Evolutionary conservation across 2,329 filamentous ascomycete genomes (phyloP).

Genomic region (Calonectria pseudoreteaudii): DNA sequence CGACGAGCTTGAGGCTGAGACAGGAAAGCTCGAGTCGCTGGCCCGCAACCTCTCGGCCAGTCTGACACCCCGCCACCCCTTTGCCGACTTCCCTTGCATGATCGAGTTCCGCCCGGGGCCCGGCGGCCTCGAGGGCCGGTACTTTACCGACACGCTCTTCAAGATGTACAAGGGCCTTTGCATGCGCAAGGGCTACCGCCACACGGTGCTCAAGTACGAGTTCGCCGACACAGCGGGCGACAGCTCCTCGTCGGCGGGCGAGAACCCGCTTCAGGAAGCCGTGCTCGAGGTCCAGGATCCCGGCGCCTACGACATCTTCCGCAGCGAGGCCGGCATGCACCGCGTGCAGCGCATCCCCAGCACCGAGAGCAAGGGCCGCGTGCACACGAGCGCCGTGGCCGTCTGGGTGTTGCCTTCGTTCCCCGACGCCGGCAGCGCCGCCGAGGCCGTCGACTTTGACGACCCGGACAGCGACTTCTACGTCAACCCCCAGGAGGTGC

Average conservation of each 20-base stretch:
- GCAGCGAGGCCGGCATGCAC: slow-evolving; percentile 93
- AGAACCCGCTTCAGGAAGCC: slow-evolving; percentile 83
- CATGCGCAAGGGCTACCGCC: slow-evolving; percentile 72
- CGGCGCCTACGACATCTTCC: slow-evolving; percentile 84
- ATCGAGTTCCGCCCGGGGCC: slow-evolving; percentile 93
- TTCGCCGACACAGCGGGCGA: slow-evolving; percentile 73
- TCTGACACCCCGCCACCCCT: slow-evolving; percentile 89
- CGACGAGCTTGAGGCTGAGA: slow-evolving; percentile 83
- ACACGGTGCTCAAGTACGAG: slow-evolving; percentile 83
- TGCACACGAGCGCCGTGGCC: slow-evolving; percentile 92
- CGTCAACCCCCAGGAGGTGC: slow-evolving; percentile 85
- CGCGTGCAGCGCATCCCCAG: slow-evolving; percentile 92
- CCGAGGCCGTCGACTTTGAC: slow-evolving; percentile 72
- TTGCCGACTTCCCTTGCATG: slow-evolving; percentile 89
- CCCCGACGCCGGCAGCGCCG: slow-evolving; percentile 64
- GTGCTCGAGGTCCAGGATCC: slow-evolving; percentile 83
- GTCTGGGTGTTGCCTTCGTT: slow-evolving; percentile 93
- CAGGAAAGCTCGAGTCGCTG: slow-evolving; percentile 70
- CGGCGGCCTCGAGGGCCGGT: slow-evolving; percentile 89
- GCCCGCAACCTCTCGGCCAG: slow-evolving; percentile 78
- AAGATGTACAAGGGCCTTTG: slow-evolving; percentile 92
- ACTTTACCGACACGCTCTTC: slow-evolving; percentile 89
- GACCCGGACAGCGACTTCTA: slow-evolving; percentile 94
- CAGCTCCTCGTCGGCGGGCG: slow-evolving; percentile 65
- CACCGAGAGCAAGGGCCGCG: slow-evolving; percentile 90